A percentile compares a stretch with the other conserved stretches of the same genome.
Evolutionary conservation across 2,329 filamentous ascomycete species (phyloP).

Genomic region (Stemphylium vesicarium): DNA sequence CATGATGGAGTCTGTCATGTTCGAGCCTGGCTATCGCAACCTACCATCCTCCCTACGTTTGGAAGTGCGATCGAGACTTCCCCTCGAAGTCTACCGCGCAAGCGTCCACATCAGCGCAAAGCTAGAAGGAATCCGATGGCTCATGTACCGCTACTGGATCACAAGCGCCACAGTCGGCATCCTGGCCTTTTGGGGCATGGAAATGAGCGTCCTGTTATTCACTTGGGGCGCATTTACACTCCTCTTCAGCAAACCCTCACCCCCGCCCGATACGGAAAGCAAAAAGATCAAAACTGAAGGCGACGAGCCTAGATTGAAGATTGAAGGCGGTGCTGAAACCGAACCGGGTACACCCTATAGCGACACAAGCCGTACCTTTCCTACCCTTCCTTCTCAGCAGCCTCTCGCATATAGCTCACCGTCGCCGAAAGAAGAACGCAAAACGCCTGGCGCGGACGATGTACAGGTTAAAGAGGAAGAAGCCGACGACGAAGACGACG

Average conservation of each 20-base stretch:
- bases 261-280: background rate
- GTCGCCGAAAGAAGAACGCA: slow-evolving; percentile 32
- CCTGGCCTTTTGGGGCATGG: slow-evolving; percentile 75
- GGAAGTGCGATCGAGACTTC: slow-evolving; percentile 72
- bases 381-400: slow-evolving; percentile 53
- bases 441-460: slow-evolving; percentile 21
- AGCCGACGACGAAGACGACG: slow-evolving; percentile 54
- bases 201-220: slow-evolving; percentile 69
- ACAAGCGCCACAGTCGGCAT: slow-evolving; percentile 73
- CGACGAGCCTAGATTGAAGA: slow-evolving; percentile 12
- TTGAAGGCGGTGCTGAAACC: slow-evolving; percentile 15
- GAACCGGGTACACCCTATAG: slow-evolving; percentile 44
- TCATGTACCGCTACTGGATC: slow-evolving; percentile 86
- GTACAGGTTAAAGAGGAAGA: slow-evolving; percentile 43
- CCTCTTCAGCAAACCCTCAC: slow-evolving; percentile 35
- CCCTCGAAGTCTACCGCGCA: slow-evolving; percentile 78
- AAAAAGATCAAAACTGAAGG: background rate
- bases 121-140: slow-evolving; percentile 71
- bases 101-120: slow-evolving; percentile 73
- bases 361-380: slow-evolving; percentile 57
- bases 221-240: slow-evolving; percentile 67
- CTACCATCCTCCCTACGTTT: slow-evolving; percentile 63
- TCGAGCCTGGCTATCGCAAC: slow-evolving; percentile 61
- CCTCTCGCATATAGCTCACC: slow-evolving; percentile 48
- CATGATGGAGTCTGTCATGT: slow-evolving; percentile 77